Evolutionary conservation across 306 rosid species (phyloP), one percentile per base, ranked within the genome.

Genomic region (Myrica gale): DNA sequence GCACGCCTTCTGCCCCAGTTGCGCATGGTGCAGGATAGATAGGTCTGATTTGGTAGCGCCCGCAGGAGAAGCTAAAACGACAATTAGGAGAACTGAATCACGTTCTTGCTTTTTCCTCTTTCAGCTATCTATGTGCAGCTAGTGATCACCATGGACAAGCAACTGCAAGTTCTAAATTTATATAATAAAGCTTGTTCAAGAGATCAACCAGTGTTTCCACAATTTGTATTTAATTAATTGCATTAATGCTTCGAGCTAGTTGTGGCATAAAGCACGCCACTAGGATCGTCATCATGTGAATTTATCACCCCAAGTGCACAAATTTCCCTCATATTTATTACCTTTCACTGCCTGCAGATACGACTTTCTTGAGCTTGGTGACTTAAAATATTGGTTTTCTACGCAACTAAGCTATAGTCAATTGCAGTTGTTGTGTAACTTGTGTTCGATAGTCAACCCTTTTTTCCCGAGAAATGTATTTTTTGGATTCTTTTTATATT

Each of bases 351-450:
- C 48, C 68, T 72, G 47, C 23, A 45, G 26, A 23, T 1, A 58
- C 72, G 54, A 10, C n/a, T 76, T 46, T 15, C 4, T 72, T 46
- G 79, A 54, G 37, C 44, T 67, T 72, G 0, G 65, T 19, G 58
- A 63, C 12, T 16, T 37, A 58, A 42, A 58, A 42, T 82, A 74
- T 51, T 58, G 72, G 66, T 43, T 16, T 6, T 10, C 7, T 46
- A 46, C 10, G n/a, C 11, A 68, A 46, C 48, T 55, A 70, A 72
- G 54, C 43, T 10, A 21, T 41, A 68, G 73, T 77, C 72, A 77
- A 66, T 12, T 74, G 73, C 51, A 52, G 2, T 78, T 11, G 32
- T 72, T 71, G 42, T n/a, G n/a, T n/a, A n/a, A n/a, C n/a, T n/a
- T n/a, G n/a, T 19, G 65, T 5, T 62, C 5, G 6, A 56, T 74